These are phyloP conservation scores for Phlebiopsis flavidoalba DNA, from an alignment of 768 basidiomycete species.

Conservation along the genomic window DNA sequence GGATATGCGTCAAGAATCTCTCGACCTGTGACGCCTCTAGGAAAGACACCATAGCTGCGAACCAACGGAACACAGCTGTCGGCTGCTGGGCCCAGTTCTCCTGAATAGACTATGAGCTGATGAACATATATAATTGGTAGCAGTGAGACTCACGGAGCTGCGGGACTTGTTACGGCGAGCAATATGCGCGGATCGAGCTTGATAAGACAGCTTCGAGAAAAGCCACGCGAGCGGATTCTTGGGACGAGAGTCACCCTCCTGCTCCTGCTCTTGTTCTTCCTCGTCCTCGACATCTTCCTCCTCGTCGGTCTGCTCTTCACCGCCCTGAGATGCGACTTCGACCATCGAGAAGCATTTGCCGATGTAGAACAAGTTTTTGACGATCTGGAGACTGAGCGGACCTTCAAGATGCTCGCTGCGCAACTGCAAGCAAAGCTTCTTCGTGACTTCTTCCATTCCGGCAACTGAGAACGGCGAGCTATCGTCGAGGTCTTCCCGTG, in stretches of 20 bases:
- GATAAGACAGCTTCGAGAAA: constrained; percentile 91
- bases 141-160: constrained; percentile 34
- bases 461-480: constrained; percentile 44
- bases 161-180: constrained; percentile 52
- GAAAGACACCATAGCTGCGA: constrained; percentile 82
- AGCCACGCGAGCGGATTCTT: constrained; percentile 76
- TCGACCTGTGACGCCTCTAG: constrained; percentile 58
- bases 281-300: constrained; percentile 26
- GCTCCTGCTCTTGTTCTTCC: constrained; percentile 23
- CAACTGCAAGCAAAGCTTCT: constrained; percentile 71
- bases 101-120: constrained; percentile 33
- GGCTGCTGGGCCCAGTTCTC: constrained; percentile 82
- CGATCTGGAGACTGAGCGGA: constrained; percentile 70
- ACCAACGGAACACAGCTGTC: constrained; percentile 80
- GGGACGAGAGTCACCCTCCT: constrained; percentile 1
- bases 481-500: constrained; percentile 24
- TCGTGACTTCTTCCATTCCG: constrained; percentile 66
- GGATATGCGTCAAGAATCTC: constrained; percentile 74
- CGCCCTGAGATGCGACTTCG: constrained; percentile 19
- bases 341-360: constrained; percentile 73
- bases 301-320: constrained; percentile 24
- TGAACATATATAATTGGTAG: not conserved
- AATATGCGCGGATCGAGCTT: constrained; percentile 72
- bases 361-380: constrained; percentile 92
- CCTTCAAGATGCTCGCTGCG: constrained; percentile 78